Conservation (phyloP, 345 rosid species). For the Alliaria petiolata region DNA sequence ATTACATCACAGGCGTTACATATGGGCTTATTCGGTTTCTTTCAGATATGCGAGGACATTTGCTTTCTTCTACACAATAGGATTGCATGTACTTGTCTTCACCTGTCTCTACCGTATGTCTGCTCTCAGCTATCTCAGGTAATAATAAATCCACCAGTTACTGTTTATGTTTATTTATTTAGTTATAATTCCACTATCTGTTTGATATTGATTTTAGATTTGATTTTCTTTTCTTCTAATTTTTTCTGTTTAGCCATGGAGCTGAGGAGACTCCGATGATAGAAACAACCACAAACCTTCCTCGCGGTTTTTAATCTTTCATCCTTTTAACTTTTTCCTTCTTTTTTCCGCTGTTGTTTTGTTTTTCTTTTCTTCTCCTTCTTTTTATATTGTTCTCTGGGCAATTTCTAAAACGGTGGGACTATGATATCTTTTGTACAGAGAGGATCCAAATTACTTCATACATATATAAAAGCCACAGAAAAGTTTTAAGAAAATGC, state of each 20-base stretch:
- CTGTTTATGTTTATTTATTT: not conserved
- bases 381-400: conserved; percentile 12
- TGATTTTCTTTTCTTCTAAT: not conserved
- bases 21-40: not conserved
- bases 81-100: conserved; percentile 81
- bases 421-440: conserved; percentile 23
- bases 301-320: conserved; percentile 52
- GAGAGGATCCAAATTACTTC: not conserved
- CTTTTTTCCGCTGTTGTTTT: not conserved
- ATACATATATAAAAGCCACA: conserved; percentile 19
- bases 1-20: not conserved
- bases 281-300: conserved; percentile 59
- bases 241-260: conserved; percentile 54
- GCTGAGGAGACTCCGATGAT: conserved; percentile 49
- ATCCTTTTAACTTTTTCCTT: not conserved
- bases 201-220: not conserved
- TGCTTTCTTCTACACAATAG: conserved; percentile 92
- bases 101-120: conserved; percentile 97
- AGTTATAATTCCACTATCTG: not conserved
- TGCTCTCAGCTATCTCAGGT: conserved; percentile 87
- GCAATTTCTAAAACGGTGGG: not conserved
- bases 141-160: conserved; percentile 26
- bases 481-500: not conserved
- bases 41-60: conserved; percentile 88
- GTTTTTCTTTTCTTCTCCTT: not conserved